Conservation (phyloP, 2,329 filamentous ascomycete species). For the Zasmidium cellare region DNA sequence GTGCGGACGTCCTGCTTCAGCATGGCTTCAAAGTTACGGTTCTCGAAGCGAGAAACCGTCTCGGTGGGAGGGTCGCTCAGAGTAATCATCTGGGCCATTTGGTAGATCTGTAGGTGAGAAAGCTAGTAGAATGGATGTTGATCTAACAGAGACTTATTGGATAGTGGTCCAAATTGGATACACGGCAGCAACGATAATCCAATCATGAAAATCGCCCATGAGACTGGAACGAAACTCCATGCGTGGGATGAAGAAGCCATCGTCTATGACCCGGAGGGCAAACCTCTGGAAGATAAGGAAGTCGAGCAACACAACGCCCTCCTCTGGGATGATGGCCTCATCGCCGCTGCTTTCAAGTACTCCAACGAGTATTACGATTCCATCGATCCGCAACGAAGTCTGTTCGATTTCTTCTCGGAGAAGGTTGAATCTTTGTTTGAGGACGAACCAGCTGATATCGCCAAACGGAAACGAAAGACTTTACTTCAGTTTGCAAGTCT, state of each 20-base stretch:
- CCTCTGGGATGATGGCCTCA: conserved; percentile 63
- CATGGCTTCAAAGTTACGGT: conserved; percentile 68
- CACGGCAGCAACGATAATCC: conserved; percentile 72
- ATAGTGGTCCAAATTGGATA: conserved; percentile 76
- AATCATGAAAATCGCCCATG: conserved; percentile 64
- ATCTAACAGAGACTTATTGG: neutral
- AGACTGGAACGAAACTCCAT: conserved; percentile 57
- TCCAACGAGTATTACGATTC: conserved; percentile 59
- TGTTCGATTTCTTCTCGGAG: conserved; percentile 59
- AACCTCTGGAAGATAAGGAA: conserved; percentile 47
- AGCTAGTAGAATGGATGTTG: conserved; percentile 34
- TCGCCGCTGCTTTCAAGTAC: conserved; percentile 66
- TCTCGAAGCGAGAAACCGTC: conserved; percentile 65
- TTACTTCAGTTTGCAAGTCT: conserved; percentile 58
- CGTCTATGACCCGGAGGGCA: conserved; percentile 59
- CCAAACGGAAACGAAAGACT: conserved; percentile 50
- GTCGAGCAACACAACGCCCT: conserved; percentile 45
- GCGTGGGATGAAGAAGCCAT: conserved; percentile 57
- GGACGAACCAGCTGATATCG: conserved; percentile 34
- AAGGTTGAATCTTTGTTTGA: conserved; percentile 47
- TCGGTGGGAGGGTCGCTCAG: conserved; percentile 63
- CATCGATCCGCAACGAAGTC: conserved; percentile 54
- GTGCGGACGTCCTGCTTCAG: conserved; percentile 65
- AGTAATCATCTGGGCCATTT: conserved; percentile 37
- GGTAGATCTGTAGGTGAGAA: conserved; percentile 8